Evolutionary conservation across 352 stramenopile species (phyloP).

Genomic region (Globisporangium cylindrosporum): DNA sequence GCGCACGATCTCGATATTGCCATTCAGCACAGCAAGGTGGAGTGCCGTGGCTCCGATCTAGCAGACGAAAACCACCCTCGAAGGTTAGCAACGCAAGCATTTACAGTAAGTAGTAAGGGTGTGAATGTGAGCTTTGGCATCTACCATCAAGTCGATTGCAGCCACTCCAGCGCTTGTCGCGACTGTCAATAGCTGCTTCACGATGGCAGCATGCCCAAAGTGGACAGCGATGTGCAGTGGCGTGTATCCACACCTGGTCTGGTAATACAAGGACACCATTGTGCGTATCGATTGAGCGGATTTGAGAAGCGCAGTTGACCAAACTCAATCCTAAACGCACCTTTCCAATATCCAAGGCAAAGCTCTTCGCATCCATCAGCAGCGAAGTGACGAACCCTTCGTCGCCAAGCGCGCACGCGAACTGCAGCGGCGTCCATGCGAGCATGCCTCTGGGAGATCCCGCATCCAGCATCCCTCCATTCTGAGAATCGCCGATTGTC

Average conservation of each 20-base stretch:
- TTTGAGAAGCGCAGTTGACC: not conserved
- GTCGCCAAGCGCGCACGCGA: slow-evolving; percentile 71
- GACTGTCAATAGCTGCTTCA: slow-evolving; percentile 45
- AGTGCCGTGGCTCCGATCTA: slow-evolving; percentile 56
- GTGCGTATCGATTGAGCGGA: not conserved
- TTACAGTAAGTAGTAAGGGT: not conserved
- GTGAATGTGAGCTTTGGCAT: not conserved
- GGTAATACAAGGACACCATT: not conserved
- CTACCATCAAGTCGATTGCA: slow-evolving; percentile 18
- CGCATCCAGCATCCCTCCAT: slow-evolving; percentile 38
- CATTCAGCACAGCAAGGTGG: slow-evolving; percentile 62
- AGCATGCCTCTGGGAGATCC: slow-evolving; percentile 52
- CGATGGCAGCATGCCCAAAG: slow-evolving; percentile 49
- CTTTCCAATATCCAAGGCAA: slow-evolving; percentile 7
- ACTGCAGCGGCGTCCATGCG: slow-evolving; percentile 74
- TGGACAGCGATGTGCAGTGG: slow-evolving; percentile 66
- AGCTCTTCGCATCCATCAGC: slow-evolving; percentile 21
- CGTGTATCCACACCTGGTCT: slow-evolving; percentile 66
- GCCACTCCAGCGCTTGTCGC: slow-evolving; percentile 16
- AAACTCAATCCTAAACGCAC: not conserved
- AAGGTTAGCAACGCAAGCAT: not conserved
- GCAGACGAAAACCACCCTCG: not conserved
- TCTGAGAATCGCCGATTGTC: slow-evolving; percentile 16
- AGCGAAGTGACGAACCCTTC: slow-evolving; percentile 35
- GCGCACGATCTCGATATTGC: slow-evolving; percentile 41